Base-by-base conservation (phyloP, 2,329 filamentous ascomycete species). In the Aspergillus japonicus region DNA sequence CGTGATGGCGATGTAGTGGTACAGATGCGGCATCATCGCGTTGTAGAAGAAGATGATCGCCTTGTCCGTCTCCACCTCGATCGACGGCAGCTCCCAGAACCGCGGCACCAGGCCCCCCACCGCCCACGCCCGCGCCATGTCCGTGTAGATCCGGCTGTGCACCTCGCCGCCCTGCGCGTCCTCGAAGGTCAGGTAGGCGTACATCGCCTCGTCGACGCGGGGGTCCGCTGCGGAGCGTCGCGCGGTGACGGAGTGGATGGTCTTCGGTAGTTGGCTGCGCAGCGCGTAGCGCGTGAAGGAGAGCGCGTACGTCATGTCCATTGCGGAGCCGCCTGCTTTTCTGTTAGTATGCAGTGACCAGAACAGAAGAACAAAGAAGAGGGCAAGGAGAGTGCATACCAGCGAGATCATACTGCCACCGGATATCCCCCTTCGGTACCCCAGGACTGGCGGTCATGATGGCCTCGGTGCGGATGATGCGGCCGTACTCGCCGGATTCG, bases 381-480 rank as follows among this genome's bases (percentile, higher is more conserved):
- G 33, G 33, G 0, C 26, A 35, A 12, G 31, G 33, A 3, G 39
- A 19, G 39, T 7, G 6, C 39, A 7, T 7, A 44, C 78, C 79
- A 7, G 73, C 71, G 0, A 82, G 70, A 2, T 71, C 68, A 54
- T 77, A 81, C n/a, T 73, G 64, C 64, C 75, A 82, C 5, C 77
- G 71, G 58, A 82, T 81, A 62, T 81, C 73, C 49, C 78, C 74
- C 19, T 73, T 66, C 4, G 42, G 78, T 68, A 2, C 70, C 3
- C 54, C 68, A 65, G 52, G 52, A 8, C 21, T 26, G 12, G 49
- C 48, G 8, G 49, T 52, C 49, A 52, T 47, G 14, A 54, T 21
- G 5, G 33, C 16, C 58, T 66, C 0, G 77, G 77, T 1, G 77
- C 51, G 49, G 58, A 66, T n/a, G 72, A 62, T 65, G 12, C 69